These are phyloP conservation scores for Schwanniomyces yamadae DNA, from an alignment of 805 yeast species.

Conservation along the genomic window DNA sequence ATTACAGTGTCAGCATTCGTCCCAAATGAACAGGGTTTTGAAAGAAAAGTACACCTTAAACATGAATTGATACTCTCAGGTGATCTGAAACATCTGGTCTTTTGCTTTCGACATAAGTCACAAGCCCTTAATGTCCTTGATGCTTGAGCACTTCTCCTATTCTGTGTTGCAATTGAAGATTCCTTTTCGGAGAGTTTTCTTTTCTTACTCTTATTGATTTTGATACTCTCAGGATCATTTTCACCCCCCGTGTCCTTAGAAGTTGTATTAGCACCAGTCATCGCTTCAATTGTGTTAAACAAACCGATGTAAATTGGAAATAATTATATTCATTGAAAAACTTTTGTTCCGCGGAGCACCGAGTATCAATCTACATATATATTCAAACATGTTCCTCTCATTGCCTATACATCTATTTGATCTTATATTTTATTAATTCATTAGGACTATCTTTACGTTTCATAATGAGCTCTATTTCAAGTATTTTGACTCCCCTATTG, in stretches of 20 bases:
- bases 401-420: slow-evolving; percentile 5
- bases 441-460: slow-evolving; percentile 5
- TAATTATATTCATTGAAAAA: neutral
- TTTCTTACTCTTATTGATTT: neutral
- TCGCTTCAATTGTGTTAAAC: neutral
- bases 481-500: slow-evolving; percentile 31
- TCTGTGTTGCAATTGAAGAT: slow-evolving; percentile 7
- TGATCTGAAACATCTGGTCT: slow-evolving; percentile 62
- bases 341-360: neutral
- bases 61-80: slow-evolving; percentile 47
- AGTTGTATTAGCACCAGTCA: neutral
- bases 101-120: slow-evolving; percentile 52
- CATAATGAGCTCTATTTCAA: slow-evolving; percentile 17
- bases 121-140: slow-evolving; percentile 54
- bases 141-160: slow-evolving; percentile 25
- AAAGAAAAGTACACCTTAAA: slow-evolving; percentile 56
- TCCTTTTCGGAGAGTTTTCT: neutral
- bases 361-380: neutral
- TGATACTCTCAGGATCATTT: neutral
- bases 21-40: slow-evolving; percentile 52
- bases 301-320: neutral
- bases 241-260: neutral
- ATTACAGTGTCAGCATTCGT: no score
- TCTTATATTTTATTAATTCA: slow-evolving; percentile 11
- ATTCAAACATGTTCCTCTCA: neutral